These are phyloP conservation scores for Discostella pseudostelligera DNA, from an alignment of 108 stramenopile species.

Conservation along the genomic window DNA sequence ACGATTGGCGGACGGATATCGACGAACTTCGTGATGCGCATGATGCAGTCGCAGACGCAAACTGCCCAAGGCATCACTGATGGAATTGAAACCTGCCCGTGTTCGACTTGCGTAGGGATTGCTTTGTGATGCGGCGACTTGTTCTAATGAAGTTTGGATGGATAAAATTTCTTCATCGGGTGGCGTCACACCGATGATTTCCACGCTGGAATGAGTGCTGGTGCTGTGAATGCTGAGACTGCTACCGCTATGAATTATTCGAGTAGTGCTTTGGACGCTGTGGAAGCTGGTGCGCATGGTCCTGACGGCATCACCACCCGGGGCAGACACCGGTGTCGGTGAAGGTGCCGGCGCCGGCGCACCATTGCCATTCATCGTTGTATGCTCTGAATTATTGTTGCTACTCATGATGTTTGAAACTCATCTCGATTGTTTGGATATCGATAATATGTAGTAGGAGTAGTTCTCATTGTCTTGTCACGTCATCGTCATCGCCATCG, in stretches of 20 bases:
- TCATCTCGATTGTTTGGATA: neutral
- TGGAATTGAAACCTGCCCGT: conserved; percentile 62
- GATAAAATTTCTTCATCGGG: conserved; percentile 14
- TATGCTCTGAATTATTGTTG: neutral
- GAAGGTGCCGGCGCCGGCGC: neutral
- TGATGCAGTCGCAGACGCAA: conserved; percentile 35
- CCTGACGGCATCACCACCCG: neutral
- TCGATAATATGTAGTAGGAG: no score
- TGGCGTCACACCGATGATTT: neutral
- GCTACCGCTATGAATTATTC: neutral
- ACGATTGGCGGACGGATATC: neutral
- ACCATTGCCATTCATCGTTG: neutral
- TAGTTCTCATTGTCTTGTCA: no score
- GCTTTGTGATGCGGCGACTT: conserved; percentile 15
- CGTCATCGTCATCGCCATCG: no score
- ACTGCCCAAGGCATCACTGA: conserved; percentile 49
- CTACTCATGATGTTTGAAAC: neutral
- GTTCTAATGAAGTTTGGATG: conserved; percentile 16
- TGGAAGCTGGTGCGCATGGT: conserved; percentile 3
- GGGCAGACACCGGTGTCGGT: neutral
- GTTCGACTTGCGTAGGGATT: neutral
- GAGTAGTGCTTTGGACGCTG: conserved; percentile 5
- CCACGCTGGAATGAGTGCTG: conserved; percentile 1
- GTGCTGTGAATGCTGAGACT: conserved; percentile 1
- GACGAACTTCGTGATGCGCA: conserved; percentile 8